phyloP scores from a whole-genome alignment of 805 yeast genomes.

The Candida morakotiae region DNA sequence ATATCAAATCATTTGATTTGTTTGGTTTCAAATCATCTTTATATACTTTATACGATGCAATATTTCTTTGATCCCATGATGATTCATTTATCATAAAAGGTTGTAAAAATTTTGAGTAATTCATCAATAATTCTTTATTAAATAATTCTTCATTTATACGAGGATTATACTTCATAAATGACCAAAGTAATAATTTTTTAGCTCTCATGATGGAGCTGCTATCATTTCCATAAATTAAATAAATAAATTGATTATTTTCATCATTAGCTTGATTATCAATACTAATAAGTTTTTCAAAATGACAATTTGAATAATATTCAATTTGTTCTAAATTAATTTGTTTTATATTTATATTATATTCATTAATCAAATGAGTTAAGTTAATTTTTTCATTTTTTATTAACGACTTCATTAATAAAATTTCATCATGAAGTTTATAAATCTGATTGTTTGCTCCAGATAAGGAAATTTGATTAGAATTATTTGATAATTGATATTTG shows the following conservation, averaged over 20 bases:
- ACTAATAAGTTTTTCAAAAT: slow-evolving; percentile 19
- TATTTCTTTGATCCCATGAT: slow-evolving; percentile 25
- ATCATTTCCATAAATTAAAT: slow-evolving; percentile 15
- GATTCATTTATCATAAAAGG: slow-evolving; percentile 30
- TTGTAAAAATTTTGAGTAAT: slow-evolving; percentile 14
- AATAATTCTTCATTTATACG: slow-evolving; percentile 17
- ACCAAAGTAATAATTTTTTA: slow-evolving; percentile 37
- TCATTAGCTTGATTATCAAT: slow-evolving; percentile 17
- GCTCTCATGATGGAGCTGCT: slow-evolving; percentile 34
- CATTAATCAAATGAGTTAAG: neutral
- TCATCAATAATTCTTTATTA: slow-evolving; percentile 5
- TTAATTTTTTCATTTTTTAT: slow-evolving; percentile 2
- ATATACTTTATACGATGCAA: neutral
- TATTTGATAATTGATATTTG: neutral
- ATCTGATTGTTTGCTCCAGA: neutral
- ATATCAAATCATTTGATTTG: slow-evolving; percentile 3
- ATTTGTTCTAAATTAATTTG: neutral
- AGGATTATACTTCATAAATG: slow-evolving; percentile 25
- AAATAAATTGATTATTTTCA: too few species aligned
- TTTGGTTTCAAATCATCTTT: slow-evolving; percentile 1
- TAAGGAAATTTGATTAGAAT: slow-evolving; percentile 1
- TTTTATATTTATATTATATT: neutral
- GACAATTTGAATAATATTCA: slow-evolving; percentile 7
- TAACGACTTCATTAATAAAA: neutral
- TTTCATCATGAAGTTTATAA: neutral